Conservation (phyloP, 371 early-diverging fungal genomes). For the Umbelopsis sp. region DNA sequence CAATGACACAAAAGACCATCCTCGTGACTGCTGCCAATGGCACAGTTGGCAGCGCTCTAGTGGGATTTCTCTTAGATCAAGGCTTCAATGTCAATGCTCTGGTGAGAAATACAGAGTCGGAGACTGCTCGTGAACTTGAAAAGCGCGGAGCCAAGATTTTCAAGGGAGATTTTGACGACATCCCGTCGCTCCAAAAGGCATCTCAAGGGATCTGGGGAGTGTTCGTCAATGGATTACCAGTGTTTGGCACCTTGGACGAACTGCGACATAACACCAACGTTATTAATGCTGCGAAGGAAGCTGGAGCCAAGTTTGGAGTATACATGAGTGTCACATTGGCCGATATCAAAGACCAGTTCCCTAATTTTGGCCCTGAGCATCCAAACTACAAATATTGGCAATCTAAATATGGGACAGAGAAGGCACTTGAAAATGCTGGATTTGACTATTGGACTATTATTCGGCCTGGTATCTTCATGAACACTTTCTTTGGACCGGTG, state of each 20-base stretch:
- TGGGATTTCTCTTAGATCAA: not conserved
- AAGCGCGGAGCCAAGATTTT: not conserved
- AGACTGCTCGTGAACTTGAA: not conserved
- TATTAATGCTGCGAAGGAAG: not conserved
- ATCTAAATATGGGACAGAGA: not conserved
- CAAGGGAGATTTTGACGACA: conserved; percentile 1
- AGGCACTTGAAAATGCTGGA: not conserved
- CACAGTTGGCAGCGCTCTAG: not conserved
- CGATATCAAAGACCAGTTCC: not conserved
- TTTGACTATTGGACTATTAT: conserved; percentile 2
- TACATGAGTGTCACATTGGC: conserved; percentile 1
- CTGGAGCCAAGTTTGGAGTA: conserved; percentile 2
- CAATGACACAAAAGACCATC: not conserved
- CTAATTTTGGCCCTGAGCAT: not conserved
- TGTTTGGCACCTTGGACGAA: not conserved
- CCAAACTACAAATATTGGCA: conserved; percentile 3
- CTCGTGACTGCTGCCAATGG: conserved; percentile 6
- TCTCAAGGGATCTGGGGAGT: conserved; percentile 1
- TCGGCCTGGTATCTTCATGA: not conserved
- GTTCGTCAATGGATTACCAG: not conserved
- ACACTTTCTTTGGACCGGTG: not conserved
- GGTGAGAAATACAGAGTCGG: conserved; percentile 1
- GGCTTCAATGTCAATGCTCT: conserved; percentile 5
- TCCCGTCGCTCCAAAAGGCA: not conserved
- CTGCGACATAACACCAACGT: not conserved